phyloP scores from a whole-genome alignment of 2,329 filamentous ascomycete genomes.

The Ophiosphaerella korrae region DNA sequence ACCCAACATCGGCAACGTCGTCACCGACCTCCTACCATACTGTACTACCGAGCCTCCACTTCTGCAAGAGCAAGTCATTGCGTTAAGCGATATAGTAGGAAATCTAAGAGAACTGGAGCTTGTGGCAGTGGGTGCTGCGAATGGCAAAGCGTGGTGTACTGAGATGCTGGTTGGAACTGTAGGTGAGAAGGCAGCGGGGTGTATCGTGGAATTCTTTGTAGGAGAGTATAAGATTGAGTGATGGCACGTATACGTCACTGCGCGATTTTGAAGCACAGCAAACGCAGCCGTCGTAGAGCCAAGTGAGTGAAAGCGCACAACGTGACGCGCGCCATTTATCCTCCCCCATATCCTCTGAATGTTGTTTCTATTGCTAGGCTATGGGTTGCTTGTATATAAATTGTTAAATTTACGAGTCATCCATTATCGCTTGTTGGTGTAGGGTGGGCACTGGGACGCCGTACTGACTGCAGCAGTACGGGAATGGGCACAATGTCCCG shows the following conservation, averaged over 20 bases:
- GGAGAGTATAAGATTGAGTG: conserved; percentile 38
- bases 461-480: no score
- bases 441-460: no score
- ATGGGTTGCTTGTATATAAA: no score
- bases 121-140: conserved; percentile 27
- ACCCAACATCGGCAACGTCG: conserved; percentile 8
- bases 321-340: neutral
- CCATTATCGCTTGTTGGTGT: no score
- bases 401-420: no score
- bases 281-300: neutral
- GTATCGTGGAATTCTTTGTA: conserved; percentile 39
- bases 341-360: no score
- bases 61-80: conserved; percentile 31
- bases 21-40: conserved; percentile 33
- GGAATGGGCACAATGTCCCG: no score
- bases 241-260: neutral
- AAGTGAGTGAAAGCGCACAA: neutral
- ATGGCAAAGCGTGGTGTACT: conserved; percentile 16
- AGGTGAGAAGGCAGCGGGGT: conserved; percentile 21
- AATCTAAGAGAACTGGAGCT: conserved; percentile 40
- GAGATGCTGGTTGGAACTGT: conserved; percentile 26
- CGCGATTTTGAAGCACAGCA: neutral
- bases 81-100: conserved; percentile 39
- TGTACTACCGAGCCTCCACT: conserved; percentile 33
- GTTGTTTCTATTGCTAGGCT: no score